Evolutionary conservation across 164 flowering plant species (phyloP).

Genomic region (Buxus sempervirens): DNA sequence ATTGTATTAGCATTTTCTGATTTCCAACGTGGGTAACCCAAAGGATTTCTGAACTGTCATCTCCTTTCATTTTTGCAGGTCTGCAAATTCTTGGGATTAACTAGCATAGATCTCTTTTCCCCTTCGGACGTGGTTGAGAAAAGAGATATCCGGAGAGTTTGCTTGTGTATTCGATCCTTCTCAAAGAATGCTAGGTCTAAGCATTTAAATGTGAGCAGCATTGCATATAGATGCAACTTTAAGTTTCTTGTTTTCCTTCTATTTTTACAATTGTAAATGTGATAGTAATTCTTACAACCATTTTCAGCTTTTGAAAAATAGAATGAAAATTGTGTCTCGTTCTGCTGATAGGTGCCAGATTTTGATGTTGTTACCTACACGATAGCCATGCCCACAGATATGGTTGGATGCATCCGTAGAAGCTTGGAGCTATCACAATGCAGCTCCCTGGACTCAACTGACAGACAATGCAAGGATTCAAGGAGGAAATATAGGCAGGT

Average conservation of each 20-base stretch:
- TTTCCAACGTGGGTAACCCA: background rate
- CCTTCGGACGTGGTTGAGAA: conserved; percentile 80
- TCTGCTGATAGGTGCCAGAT: conserved; percentile 57
- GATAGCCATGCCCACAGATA: conserved; percentile 59
- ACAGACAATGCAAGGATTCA: conserved; percentile 18
- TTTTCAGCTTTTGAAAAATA: background rate
- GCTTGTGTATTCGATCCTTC: conserved; percentile 62
- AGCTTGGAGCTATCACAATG: conserved; percentile 54
- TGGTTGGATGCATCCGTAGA: conserved; percentile 57
- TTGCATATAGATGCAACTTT: background rate
- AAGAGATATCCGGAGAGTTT: conserved; percentile 58
- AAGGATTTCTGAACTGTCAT: conserved; percentile 1
- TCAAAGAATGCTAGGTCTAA: conserved; percentile 62
- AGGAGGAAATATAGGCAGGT: conserved; percentile 23
- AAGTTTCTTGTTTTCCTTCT: background rate
- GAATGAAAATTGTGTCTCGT: background rate
- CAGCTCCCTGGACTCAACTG: conserved; percentile 26
- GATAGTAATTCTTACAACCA: background rate
- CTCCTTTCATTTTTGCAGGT: conserved; percentile 28
- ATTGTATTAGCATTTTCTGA: background rate
- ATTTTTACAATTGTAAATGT: background rate
- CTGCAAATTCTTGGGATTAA: conserved; percentile 61
- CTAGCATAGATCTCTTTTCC: conserved; percentile 61
- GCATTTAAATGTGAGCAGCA: conserved; percentile 39
- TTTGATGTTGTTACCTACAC: conserved; percentile 60